Evolutionary conservation across 495 filamentous ascomycete species (phyloP).

Genomic region (Glonium stellatum): DNA sequence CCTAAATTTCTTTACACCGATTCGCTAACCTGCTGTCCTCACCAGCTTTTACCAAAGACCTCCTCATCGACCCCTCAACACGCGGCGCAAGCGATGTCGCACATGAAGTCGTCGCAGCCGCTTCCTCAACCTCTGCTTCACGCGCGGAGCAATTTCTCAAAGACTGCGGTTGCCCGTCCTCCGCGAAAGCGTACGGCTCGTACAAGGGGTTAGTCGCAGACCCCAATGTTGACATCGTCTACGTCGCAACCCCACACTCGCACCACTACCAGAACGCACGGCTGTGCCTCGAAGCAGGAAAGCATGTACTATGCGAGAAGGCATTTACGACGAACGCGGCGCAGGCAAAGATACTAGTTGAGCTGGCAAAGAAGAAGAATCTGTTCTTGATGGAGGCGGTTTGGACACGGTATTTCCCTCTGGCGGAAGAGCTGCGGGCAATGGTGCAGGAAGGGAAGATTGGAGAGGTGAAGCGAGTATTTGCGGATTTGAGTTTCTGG

Average conservation of each 20-base stretch:
- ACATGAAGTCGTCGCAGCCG: slow-evolving; percentile 74
- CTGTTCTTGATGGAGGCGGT: slow-evolving; percentile 95
- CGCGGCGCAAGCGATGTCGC: slow-evolving; percentile 66
- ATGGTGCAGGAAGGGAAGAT: slow-evolving; percentile 62
- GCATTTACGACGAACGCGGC: slow-evolving; percentile 83
- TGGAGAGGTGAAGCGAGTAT: slow-evolving; percentile 68
- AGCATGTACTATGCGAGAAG: slow-evolving; percentile 90
- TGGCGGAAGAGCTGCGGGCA: slow-evolving; percentile 67
- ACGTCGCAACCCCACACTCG: slow-evolving; percentile 89
- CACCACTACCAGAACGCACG: slow-evolving; percentile 92
- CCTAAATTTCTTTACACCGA: not conserved
- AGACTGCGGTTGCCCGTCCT: slow-evolving; percentile 53
- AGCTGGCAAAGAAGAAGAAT: slow-evolving; percentile 66
- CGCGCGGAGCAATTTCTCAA: slow-evolving; percentile 67
- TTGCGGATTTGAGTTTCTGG: slow-evolving; percentile 60
- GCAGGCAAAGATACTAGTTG: slow-evolving; percentile 67
- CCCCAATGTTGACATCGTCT: slow-evolving; percentile 76
- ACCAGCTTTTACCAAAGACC: slow-evolving; percentile 68
- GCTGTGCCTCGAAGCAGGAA: slow-evolving; percentile 73
- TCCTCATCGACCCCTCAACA: slow-evolving; percentile 66
- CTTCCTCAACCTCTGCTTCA: slow-evolving; percentile 65
- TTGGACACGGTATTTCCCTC: slow-evolving; percentile 88
- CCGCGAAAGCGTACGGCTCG: slow-evolving; percentile 69
- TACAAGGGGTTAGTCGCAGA: slow-evolving; percentile 75
- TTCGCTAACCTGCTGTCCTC: not conserved